These are phyloP conservation scores for Xylaria hypoxylon DNA, from an alignment of 2,329 filamentous ascomycete species.

Conservation along the genomic window DNA sequence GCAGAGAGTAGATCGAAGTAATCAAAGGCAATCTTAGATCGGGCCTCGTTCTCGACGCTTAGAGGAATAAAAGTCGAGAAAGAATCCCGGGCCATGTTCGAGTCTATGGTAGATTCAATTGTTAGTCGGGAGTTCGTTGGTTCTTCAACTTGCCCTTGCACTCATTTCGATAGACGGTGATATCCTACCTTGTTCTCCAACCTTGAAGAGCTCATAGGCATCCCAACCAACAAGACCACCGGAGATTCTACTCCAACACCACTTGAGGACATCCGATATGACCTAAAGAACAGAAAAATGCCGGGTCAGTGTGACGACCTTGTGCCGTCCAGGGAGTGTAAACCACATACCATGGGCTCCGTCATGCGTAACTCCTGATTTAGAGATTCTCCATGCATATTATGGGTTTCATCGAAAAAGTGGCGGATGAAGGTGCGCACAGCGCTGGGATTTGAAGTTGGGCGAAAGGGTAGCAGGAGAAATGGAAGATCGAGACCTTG, in stretches of 20 bases:
- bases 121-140: slow-evolving; percentile 24
- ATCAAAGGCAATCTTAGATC: slow-evolving; percentile 90
- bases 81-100: slow-evolving; percentile 88
- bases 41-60: slow-evolving; percentile 87
- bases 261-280: slow-evolving; percentile 93
- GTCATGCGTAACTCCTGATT: slow-evolving; percentile 89
- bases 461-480: slow-evolving; percentile 91
- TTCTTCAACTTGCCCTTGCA: slow-evolving; percentile 1
- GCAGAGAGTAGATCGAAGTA: slow-evolving; percentile 95
- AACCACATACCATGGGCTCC: slow-evolving; percentile 83
- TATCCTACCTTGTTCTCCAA: slow-evolving; percentile 85
- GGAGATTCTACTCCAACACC: slow-evolving; percentile 95
- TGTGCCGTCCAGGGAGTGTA: slow-evolving; percentile 1
- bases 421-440: slow-evolving; percentile 93
- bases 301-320: slow-evolving; percentile 25
- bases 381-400: slow-evolving; percentile 75
- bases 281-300: slow-evolving; percentile 67
- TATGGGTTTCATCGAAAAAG: slow-evolving; percentile 81
- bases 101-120: slow-evolving; percentile 69
- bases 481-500: slow-evolving; percentile 90
- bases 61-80: slow-evolving; percentile 97
- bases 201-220: slow-evolving; percentile 93
- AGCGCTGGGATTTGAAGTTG: slow-evolving; percentile 89
- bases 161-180: slow-evolving; percentile 12
- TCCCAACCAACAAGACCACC: slow-evolving; percentile 97